A percentile compares a stretch with the other conserved stretches of the same genome.
phyloP scores from a whole-genome alignment of 345 rosid genomes.

The Jatropha curcas region DNA sequence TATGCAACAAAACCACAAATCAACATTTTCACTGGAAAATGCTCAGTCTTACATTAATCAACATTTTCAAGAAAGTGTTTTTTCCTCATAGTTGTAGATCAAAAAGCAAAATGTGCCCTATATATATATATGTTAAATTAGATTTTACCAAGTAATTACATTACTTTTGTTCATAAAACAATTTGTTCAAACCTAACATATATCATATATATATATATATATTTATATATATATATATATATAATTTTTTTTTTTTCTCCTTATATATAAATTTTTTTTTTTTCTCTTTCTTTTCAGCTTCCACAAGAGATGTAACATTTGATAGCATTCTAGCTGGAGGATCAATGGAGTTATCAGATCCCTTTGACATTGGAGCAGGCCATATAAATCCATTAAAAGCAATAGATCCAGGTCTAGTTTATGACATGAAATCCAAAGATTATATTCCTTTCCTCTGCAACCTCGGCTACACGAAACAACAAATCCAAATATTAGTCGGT shows the following conservation, averaged over 20 bases:
- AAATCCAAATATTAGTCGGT: constrained; percentile 27
- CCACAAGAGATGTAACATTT: constrained; percentile 31
- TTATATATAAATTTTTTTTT: no score
- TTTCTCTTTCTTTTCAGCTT: constrained; percentile 28
- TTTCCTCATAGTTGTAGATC: no score
- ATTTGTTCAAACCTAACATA: no score
- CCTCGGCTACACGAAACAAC: constrained; percentile 46
- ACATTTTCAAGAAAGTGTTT: no score
- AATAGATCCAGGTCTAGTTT: constrained; percentile 69
- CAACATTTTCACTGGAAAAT: background rate
- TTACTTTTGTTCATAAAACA: no score
- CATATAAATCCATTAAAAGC: constrained; percentile 62
- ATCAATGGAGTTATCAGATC: constrained; percentile 33
- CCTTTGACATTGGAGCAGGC: constrained; percentile 67
- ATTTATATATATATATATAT: no score
- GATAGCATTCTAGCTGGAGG: constrained; percentile 46
- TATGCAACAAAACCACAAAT: background rate
- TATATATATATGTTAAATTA: no score
- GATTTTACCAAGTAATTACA: no score
- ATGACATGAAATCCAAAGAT: constrained; percentile 51
- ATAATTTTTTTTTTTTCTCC: background rate
- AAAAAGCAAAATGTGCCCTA: no score
- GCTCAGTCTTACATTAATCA: no score
- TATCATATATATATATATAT: no score
- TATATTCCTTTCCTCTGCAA: constrained; percentile 61